Evolutionary conservation across 208 protist species (phyloP), one percentile per base, ranked within the genome.

Genomic region (Leishmania tarentolae): DNA sequence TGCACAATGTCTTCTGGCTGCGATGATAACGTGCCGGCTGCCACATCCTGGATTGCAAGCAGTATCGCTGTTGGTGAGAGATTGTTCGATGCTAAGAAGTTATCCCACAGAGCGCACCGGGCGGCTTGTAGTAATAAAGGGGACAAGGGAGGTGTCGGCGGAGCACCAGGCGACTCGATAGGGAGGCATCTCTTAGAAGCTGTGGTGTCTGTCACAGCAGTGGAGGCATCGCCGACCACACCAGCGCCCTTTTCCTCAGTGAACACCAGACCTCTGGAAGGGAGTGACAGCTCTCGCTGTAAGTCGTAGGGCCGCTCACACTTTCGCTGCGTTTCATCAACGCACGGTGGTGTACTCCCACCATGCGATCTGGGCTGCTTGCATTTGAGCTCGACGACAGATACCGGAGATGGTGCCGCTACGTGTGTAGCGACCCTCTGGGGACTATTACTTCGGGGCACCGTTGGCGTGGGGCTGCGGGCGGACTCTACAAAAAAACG

Each of bases 391-490:
- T 69, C 31, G 44, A 21, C n/a, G 53, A 47, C 42, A 57, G n/a
- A 31, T 50, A 57, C 35, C 35, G 65, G 37, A 21, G 78, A 46
- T n/a, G 81, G 59, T 46, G 15, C 31, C 44, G 68, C 35, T 9
- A 24, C 56, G 37, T 42, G 35, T 8, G 53, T 28, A 35, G 47
- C 31, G 31, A 37, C 47, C 50, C 56, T 68, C 70, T 81, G 65
- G 11, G 4, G 52, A 75, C 65, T 82, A 66, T 82, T 61, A 53
- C 59, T 73, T 42, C 78, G 80, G n/a, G 85, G 85, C 3, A 85
- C 72, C 15, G 82, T 83, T 19, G 87, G 87, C 15, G 84, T 85
- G 7, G 87, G 87, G 50, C 87, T 90, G 5, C 85, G 76, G 3
- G 79, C 63, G 13, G 79, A 81, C 65, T 78, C 81, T 3, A 82